Evolutionary conservation across 176 grass and related monocot genomes (phyloP), one percentile per base, ranked within the genome.

Genomic region (Chloris gayana): DNA sequence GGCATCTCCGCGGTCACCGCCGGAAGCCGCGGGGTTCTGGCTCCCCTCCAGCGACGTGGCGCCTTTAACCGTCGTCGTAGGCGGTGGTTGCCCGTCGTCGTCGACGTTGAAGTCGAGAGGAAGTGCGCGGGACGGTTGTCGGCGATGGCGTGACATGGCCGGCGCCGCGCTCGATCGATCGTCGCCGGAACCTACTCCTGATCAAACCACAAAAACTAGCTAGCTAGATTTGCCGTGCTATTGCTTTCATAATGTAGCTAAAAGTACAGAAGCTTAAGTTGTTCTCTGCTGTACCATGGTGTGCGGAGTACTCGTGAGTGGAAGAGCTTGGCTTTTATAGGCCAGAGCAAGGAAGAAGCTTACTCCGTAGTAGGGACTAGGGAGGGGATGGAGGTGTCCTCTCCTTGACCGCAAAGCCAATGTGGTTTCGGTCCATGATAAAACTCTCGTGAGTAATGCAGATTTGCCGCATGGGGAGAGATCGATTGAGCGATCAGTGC

Each of bases 101-200:
- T 62, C 73, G 37, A 39, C 57, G 70, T 2, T 74, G 83, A 86
- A 86, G 51, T 86, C 83, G 12, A 86, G 62, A 29, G 69, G 83
- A 9, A 90, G 74, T 1, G 88, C 79, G 9, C 83, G 74, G 5
- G 88, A 90, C 3, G 83, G 79, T 74, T 79, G 88, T n/a, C 88
- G 78, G 24, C 83, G 61, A 32, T 90, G 88, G 68, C 88, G 79
- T 39, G 88, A 86, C 83, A 90, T 90, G 42, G 75, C 51, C 33
- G 2, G 29, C 35, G 35, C 19, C 12, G 31, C 64, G 15, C 3
- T 24, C 41, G 11, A 44, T 9, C 14, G 14, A 2, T 49, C 14
- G 46, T 49, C n/a, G 67, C 15, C 14, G 41, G 21, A 27, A 70
- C 41, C 42, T 71, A 18, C 39, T 70, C 22, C 67, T 70, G 41